Conservation (phyloP, 306 rosid genomes). For the Canavalia ensiformis region DNA sequence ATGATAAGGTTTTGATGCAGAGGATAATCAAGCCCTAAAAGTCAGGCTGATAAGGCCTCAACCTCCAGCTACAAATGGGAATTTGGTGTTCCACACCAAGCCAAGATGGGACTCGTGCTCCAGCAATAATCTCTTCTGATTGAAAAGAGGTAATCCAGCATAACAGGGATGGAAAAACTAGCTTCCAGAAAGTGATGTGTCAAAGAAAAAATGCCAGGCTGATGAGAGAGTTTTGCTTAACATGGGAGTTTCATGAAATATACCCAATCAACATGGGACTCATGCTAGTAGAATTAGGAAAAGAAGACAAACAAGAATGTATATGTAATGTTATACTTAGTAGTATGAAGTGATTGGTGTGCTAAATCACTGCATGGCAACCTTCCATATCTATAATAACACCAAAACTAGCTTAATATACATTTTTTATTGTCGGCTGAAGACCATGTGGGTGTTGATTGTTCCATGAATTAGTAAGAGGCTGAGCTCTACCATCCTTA, state of each 20-base stretch:
- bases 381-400: slow-evolving; percentile 19
- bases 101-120: not conserved
- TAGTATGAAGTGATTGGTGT: too few relatives aligned
- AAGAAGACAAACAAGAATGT: too few relatives aligned
- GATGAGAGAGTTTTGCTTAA: not conserved
- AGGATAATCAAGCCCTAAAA: not conserved
- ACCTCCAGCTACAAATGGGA: slow-evolving; percentile 1
- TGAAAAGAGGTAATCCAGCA: not conserved
- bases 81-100: not conserved
- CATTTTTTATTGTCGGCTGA: not conserved
- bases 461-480: slow-evolving; percentile 8
- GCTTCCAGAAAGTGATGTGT: not conserved
- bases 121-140: not conserved
- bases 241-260: not conserved
- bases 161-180: not conserved
- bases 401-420: not conserved
- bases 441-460: slow-evolving; percentile 3
- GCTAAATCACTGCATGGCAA: not conserved
- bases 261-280: not conserved
- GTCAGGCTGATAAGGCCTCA: not conserved
- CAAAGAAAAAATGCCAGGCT: not conserved
- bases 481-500: not conserved
- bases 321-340: too few relatives aligned
- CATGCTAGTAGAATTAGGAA: not conserved
- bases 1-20: not conserved